These are phyloP conservation scores for Emmonsiellopsis sp. DNA, from an alignment of 2,329 filamentous ascomycete species.

Conservation along the genomic window DNA sequence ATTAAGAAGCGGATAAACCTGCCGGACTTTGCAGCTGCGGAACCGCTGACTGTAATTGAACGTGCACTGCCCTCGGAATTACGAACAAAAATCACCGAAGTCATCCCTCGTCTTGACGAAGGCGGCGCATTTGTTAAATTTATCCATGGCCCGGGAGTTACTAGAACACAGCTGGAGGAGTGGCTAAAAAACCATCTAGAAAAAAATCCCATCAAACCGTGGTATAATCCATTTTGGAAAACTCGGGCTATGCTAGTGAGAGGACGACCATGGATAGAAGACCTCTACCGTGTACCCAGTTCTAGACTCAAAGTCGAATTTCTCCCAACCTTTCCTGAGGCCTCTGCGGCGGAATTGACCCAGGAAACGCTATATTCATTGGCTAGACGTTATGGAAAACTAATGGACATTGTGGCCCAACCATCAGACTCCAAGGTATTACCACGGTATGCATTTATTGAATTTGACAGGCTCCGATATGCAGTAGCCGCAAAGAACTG, in stretches of 20 bases:
- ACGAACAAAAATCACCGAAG: conserved; percentile 64
- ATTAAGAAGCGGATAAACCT: conserved; percentile 45
- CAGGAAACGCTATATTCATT: conserved; percentile 81
- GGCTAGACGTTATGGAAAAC: conserved; percentile 83
- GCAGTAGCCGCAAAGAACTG: conserved; percentile 88
- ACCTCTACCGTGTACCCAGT: conserved; percentile 75
- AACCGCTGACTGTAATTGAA: conserved; percentile 47
- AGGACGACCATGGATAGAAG: conserved; percentile 88
- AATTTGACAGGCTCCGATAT: conserved; percentile 64
- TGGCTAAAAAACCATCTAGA: conserved; percentile 55
- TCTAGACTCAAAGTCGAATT: conserved; percentile 75
- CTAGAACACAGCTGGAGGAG: conserved; percentile 49
- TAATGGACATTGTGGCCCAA: conserved; percentile 75
- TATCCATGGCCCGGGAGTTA: conserved; percentile 42
- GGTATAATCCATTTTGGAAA: conserved; percentile 75
- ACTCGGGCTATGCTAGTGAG: conserved; percentile 66
- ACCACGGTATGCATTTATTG: conserved; percentile 70
- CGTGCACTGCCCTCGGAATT: conserved; percentile 55
- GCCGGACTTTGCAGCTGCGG: conserved; percentile 44
- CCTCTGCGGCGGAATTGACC: conserved; percentile 64
- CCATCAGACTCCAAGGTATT: conserved; percentile 76
- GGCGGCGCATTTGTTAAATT: conserved; percentile 93
- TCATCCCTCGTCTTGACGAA: conserved; percentile 78
- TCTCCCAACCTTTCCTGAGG: conserved; percentile 61
- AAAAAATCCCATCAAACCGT: conserved; percentile 67